Evolutionary conservation across 129 eudicot genomes (phyloP).

Genomic region (Artemisia argyi): DNA sequence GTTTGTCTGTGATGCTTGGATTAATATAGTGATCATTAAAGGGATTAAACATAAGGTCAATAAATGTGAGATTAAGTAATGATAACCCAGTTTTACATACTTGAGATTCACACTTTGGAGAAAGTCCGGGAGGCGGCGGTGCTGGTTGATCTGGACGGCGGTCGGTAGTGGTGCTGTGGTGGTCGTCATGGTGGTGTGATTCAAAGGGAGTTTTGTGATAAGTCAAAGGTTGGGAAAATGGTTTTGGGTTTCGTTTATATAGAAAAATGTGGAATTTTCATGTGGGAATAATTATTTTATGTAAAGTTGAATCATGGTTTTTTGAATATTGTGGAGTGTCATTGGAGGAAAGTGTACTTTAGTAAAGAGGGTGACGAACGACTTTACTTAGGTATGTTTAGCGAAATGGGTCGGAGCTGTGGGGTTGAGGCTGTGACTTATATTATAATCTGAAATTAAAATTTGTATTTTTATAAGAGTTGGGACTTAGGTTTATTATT

Average conservation of each 20-base stretch:
- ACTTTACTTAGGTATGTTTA: too few species aligned
- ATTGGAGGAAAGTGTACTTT: too few species aligned
- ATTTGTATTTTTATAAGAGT: too few species aligned
- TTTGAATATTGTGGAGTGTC: too few species aligned
- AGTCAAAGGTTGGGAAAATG: neutral
- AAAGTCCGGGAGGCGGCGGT: constrained; percentile 13
- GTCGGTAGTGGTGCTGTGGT: neutral
- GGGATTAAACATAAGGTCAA: constrained; percentile 13
- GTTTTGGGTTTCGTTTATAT: neutral
- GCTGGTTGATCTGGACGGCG: constrained; percentile 13
- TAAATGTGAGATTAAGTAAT: constrained; percentile 9
- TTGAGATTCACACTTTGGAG: constrained; percentile 5
- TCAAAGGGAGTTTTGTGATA: neutral
- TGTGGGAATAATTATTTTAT: too few species aligned
- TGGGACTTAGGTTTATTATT: too few species aligned
- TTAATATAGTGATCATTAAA: neutral
- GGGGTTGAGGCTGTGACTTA: too few species aligned
- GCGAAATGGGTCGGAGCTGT: too few species aligned
- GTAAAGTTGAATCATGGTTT: too few species aligned
- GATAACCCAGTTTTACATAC: constrained; percentile 8
- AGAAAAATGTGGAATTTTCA: neutral
- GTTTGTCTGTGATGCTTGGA: neutral
- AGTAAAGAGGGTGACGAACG: too few species aligned
- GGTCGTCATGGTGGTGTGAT: constrained; percentile 2
- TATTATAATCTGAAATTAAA: too few species aligned